Conservation (phyloP, 2,329 filamentous ascomycete species). For the Fusarium staphyleae region DNA sequence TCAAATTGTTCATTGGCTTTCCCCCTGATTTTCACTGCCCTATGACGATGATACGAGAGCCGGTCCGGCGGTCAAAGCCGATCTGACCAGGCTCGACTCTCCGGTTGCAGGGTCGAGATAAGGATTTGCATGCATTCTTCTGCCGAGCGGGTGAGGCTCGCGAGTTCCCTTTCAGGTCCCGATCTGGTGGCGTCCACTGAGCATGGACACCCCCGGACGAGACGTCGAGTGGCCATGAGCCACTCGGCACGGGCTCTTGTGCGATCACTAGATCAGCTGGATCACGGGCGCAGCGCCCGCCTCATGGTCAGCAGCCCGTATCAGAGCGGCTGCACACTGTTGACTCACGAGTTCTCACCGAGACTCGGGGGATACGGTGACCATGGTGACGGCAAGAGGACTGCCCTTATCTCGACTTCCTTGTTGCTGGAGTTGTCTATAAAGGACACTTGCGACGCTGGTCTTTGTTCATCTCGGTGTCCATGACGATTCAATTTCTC, state of each 20-base stretch:
- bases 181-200: slow-evolving; percentile 37
- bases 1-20: slow-evolving; percentile 23
- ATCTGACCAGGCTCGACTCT: slow-evolving; percentile 26
- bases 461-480: slow-evolving; percentile 9
- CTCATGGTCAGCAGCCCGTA: slow-evolving; percentile 27
- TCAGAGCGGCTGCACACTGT: slow-evolving; percentile 14
- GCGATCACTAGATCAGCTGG: slow-evolving; percentile 15
- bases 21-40: slow-evolving; percentile 30
- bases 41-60: slow-evolving; percentile 39
- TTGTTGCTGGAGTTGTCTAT: slow-evolving; percentile 26
- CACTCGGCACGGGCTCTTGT: slow-evolving; percentile 18
- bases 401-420: slow-evolving; percentile 22
- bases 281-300: slow-evolving; percentile 30
- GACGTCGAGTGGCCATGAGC: slow-evolving; percentile 8
- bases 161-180: slow-evolving; percentile 36
- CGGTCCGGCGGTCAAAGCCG: slow-evolving; percentile 42
- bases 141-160: slow-evolving; percentile 22
- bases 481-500: slow-evolving; percentile 13
- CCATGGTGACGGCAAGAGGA: slow-evolving; percentile 15
- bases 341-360: slow-evolving; percentile 25
- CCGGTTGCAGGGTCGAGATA: slow-evolving; percentile 31
- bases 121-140: slow-evolving; percentile 19
- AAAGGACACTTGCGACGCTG: slow-evolving; percentile 27
- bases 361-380: slow-evolving; percentile 18
- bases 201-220: slow-evolving; percentile 17